These are phyloP conservation scores for Backusella westeae DNA, from an alignment of 192 early-diverging fungal species.

Conservation along the genomic window DNA sequence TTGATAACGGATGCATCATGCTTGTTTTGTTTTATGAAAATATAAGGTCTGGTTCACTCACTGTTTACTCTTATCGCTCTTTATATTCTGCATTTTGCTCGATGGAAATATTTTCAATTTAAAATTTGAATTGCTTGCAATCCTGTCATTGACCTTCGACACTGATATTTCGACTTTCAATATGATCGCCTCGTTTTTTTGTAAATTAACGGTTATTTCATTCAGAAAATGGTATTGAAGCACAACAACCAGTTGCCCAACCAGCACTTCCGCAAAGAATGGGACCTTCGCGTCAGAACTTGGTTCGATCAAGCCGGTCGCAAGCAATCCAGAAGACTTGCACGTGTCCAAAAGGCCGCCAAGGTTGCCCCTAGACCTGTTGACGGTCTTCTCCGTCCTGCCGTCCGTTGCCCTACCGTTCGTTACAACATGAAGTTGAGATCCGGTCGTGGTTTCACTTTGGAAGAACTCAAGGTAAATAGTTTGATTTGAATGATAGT, in stretches of 20 bases:
- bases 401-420: slow-evolving; percentile 92
- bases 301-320: slow-evolving; percentile 98
- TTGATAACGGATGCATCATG: neutral
- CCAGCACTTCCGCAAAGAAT: slow-evolving; percentile 97
- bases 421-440: slow-evolving; percentile 99
- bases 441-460: slow-evolving; percentile 95
- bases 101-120: neutral
- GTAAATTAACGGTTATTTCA: neutral
- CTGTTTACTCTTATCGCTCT: neutral
- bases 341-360: slow-evolving; percentile 93
- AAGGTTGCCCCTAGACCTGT: slow-evolving; percentile 94
- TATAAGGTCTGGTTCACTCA: neutral
- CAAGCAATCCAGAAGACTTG: slow-evolving; percentile 87
- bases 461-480: slow-evolving; percentile 94
- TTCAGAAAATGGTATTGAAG: slow-evolving; percentile 58
- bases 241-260: slow-evolving; percentile 96
- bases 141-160: neutral
- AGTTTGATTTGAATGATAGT: neutral
- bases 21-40: neutral
- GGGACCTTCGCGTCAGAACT: slow-evolving; percentile 94
- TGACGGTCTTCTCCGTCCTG: slow-evolving; percentile 94
- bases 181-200: neutral
- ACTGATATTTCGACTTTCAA: neutral
- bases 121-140: neutral
- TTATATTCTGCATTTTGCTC: neutral